Evolutionary conservation across 495 filamentous ascomycete genomes (phyloP), one percentile per base, ranked within the genome.

Genomic region (Glutinoglossum americanum): DNA sequence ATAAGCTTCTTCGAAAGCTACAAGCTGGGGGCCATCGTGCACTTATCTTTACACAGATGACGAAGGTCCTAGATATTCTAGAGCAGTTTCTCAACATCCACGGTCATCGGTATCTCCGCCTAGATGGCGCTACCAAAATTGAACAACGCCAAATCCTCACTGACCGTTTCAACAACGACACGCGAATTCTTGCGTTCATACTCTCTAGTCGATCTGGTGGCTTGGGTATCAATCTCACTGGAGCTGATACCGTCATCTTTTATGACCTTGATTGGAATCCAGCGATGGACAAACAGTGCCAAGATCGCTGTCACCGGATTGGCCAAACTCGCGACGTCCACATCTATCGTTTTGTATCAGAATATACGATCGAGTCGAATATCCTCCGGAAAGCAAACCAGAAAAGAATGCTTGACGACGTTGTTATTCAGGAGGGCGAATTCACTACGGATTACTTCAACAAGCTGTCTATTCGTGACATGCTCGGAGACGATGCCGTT

Each of bases 251-350:
- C 0, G 93, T 99, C 64, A 97, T 99, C 64, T 99, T 99, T 71
- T 99, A 99, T 70, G 93, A 99, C 67, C 79, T 95, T 47, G 93
- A 99, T 70, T 99, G 93, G 93, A 99, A 99, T 62, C 93, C 93
- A 0, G 93, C 93, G 11, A 99, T 99, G 93, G 93, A 99, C 69
- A 95, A 95, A 65, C 93, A 99, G 68, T 99, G 93, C 66, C 93
- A 97, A 70, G 93, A 99, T 66, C 83, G 93, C 61, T 90, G 86
- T 61, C 93, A 99, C 68, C 89, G 93, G 55, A 99, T 99, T 64
- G 93, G 93, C 2, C 93, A 99, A 69, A 97, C 93, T 0, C 81
- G 93, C 28, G 93, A 99, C 65, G 93, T 99, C 41, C 90, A 97
- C 64, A 96, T 99, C 64, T 99, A 96, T 70, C 85, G 92, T 7